phyloP scores from a whole-genome alignment of 208 protist species.

The Blastocrithidia nonstop region DNA sequence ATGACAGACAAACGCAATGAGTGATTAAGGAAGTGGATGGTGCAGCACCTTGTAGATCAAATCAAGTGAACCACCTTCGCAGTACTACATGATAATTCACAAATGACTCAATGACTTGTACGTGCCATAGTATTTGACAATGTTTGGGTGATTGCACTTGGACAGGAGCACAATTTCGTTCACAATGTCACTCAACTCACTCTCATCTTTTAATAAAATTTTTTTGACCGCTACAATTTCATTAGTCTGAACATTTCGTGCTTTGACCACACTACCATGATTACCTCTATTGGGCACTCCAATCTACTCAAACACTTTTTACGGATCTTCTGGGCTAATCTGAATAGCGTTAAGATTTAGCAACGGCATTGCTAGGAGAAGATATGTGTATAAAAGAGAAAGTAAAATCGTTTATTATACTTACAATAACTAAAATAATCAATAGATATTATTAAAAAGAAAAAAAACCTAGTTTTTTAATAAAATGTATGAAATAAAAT shows the following conservation, averaged over 20 bases:
- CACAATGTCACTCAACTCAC: constrained; percentile 58
- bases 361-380: not conserved
- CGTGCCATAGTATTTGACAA: constrained; percentile 80
- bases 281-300: constrained; percentile 86
- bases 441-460: not conserved
- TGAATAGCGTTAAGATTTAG: constrained; percentile 29
- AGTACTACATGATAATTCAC: constrained; percentile 91
- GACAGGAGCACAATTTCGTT: constrained; percentile 81
- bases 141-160: constrained; percentile 68
- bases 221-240: constrained; percentile 83
- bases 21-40: constrained; percentile 48
- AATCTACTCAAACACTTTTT: constrained; percentile 66
- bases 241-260: constrained; percentile 47
- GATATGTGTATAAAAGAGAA: not conserved
- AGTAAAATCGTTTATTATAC: not conserved
- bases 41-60: constrained; percentile 71
- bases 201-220: constrained; percentile 65
- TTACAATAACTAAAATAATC: no score
- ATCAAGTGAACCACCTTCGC: constrained; percentile 83
- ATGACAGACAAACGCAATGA: constrained; percentile 80
- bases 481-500: not conserved
- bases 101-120: constrained; percentile 71
- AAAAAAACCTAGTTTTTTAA: not conserved
- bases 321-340: constrained; percentile 51
- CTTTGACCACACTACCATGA: constrained; percentile 96